Conservation (phyloP, 2,329 filamentous ascomycete genomes). For the Chrysoporthe deuterocubensis region DNA sequence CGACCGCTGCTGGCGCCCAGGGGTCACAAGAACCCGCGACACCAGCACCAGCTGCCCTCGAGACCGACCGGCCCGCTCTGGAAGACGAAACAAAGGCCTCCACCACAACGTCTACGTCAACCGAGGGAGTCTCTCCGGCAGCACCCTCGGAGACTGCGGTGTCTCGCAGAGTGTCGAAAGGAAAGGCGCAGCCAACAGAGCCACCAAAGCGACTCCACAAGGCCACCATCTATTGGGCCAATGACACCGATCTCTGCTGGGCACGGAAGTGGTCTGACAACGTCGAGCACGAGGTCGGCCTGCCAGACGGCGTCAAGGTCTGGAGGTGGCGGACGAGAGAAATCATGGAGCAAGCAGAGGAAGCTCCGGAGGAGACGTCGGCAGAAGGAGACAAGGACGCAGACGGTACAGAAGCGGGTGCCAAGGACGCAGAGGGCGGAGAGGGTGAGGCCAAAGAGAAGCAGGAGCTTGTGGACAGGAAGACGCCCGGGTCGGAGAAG, state of each 20-base stretch:
- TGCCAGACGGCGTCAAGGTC: slow-evolving; percentile 34
- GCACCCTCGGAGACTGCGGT: slow-evolving; percentile 1
- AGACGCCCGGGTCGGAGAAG: slow-evolving; percentile 13
- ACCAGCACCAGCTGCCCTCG: not conserved
- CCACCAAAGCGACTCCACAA: slow-evolving; percentile 38
- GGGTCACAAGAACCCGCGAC: not conserved
- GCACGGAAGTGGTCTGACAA: slow-evolving; percentile 56
- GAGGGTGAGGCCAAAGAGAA: not conserved
- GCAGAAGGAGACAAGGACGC: not conserved
- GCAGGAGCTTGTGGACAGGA: slow-evolving; percentile 1
- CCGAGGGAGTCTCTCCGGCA: not conserved
- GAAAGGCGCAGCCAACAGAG: slow-evolving; percentile 5
- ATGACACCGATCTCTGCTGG: slow-evolving; percentile 51
- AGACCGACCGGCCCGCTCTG: not conserved
- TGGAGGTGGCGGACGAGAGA: slow-evolving; percentile 24
- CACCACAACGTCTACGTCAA: not conserved
- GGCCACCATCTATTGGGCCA: slow-evolving; percentile 57
- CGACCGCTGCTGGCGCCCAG: not conserved
- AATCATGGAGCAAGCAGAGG: slow-evolving; percentile 8
- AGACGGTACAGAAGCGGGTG: not conserved
- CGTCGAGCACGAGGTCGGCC: slow-evolving; percentile 53
- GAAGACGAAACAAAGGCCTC: slow-evolving; percentile 25
- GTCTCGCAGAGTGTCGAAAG: slow-evolving; percentile 1
- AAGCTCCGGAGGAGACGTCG: not conserved
- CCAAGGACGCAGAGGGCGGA: not conserved